Percentiles rank a stretch among this genome's conserved stretches.
Conservation (phyloP, 805 yeast genomes). For the Sugiyamaella americana region DNA sequence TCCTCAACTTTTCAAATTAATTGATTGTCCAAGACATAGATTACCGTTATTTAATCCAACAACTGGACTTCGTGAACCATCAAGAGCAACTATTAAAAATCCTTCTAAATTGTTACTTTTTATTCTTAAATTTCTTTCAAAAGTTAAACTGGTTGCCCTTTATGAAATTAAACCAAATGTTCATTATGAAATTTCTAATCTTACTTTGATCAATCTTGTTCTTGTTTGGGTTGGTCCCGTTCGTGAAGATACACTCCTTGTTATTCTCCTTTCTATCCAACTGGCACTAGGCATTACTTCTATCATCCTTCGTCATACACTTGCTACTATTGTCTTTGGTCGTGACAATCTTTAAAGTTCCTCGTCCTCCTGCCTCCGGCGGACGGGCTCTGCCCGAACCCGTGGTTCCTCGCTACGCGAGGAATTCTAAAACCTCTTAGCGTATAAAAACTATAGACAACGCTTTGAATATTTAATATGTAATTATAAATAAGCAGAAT, state of each 20-base stretch:
- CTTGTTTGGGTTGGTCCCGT: slow-evolving; percentile 87
- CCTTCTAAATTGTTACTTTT: slow-evolving; percentile 18
- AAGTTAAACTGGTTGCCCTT: slow-evolving; percentile 44
- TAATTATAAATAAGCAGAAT: no score
- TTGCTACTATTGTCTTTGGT: slow-evolving; percentile 84
- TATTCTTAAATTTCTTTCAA: slow-evolving; percentile 43
- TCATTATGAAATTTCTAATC: slow-evolving; percentile 46
- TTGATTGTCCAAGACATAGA: slow-evolving; percentile 95
- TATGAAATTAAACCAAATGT: slow-evolving; percentile 22
- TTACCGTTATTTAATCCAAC: slow-evolving; percentile 67
- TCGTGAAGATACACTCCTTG: slow-evolving; percentile 74
- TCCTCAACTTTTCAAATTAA: slow-evolving; percentile 83
- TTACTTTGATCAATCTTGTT: slow-evolving; percentile 80
- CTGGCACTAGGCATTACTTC: slow-evolving; percentile 59
- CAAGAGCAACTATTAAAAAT: slow-evolving; percentile 35
- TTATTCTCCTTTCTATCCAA: slow-evolving; percentile 54
- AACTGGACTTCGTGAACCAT: slow-evolving; percentile 73
- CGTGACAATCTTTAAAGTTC: slow-evolving; percentile 59
- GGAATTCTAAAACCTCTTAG: no score
- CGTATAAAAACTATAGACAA: no score
- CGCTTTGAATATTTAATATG: no score
- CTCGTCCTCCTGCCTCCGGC: no score
- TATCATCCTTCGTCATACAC: slow-evolving; percentile 67
- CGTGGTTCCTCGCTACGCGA: no score
- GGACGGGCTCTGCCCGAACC: no score